Evolutionary conservation across 108 stramenopile species (phyloP).

Genomic region (Ochromonas danica): DNA sequence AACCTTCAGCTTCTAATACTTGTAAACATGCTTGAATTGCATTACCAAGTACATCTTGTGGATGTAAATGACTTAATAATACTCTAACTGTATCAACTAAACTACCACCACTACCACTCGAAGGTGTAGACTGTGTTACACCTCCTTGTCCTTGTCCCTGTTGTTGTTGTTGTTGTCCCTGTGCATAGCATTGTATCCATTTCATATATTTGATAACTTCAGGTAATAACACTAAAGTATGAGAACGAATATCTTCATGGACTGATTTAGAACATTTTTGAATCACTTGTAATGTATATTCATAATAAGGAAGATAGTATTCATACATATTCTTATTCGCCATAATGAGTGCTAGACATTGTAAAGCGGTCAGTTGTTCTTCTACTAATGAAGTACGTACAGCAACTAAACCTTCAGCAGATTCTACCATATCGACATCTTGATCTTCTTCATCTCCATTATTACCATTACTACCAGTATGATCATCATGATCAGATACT

Average conservation of each 20-base stretch:
- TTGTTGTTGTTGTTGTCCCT: not conserved
- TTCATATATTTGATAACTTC: not conserved
- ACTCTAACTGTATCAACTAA: not conserved
- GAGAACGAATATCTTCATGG: constrained; percentile 11
- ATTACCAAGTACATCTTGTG: no score
- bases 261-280: not conserved
- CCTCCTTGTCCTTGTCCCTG: no score
- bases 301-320: constrained; percentile 1
- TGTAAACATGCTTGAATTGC: no score
- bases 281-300: not conserved
- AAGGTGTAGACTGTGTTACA: no score
- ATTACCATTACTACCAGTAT: not conserved
- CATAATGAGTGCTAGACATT: not conserved
- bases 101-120: not conserved
- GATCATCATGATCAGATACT: not conserved
- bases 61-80: no score
- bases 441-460: not conserved
- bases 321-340: not conserved
- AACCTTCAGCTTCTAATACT: not conserved
- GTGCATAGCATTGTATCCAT: not conserved
- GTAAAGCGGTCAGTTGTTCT: not conserved
- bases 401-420: not conserved
- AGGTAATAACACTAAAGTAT: not conserved
- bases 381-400: not conserved
- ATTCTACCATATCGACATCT: constrained; percentile 3